Base-by-base conservation (phyloP, 2,329 filamentous ascomycete species). In the Colletotrichum paranaense region DNA sequence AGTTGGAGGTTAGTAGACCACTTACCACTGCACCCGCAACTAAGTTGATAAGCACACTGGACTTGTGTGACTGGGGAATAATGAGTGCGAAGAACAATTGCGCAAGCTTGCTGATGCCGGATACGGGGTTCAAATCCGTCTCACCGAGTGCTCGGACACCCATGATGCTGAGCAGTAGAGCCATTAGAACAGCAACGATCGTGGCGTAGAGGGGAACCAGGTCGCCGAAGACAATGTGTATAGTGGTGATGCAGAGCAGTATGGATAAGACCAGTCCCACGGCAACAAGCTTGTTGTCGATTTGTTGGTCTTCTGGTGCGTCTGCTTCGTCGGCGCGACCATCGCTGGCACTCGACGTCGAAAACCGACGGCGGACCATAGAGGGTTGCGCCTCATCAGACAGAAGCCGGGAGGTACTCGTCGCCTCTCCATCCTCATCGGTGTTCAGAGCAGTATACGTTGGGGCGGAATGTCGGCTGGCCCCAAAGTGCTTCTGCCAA, bases 61-160 rank as follows among this genome's bases (percentile, higher is more conserved):
- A 95, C 77, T 93, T 93, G 78, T 94, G 91, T 0, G 91, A 91
- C 67, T 93, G 87, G 0, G 97, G 95, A 2, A 97, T 95, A 52
- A 97, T 94, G 62, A 98, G 85, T 3, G 97, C 97, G 82, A 99
- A 98, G 80, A 98, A 93, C 3, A 99, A 90, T 82, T 99, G 97
- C 0, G 97, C 97, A 3, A 99, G 89, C 85, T 99, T 99, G 80
- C 93, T 96, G 82, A 98, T 99, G 42, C 97, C 97, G 1, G 94
- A 97, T 2, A 98, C 97, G 0, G 97, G 97, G 80, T 98, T 98
- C 11, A 99, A 88, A 78, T 99, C 97, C 5, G 97, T 98, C 85
- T 98, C 91, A 11, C 91, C 91, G 0, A 93, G 82, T 1, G 92
- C 91, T 38, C 92, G 84, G 12, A 93, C 92, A 4, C 91, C 92